Conservation (phyloP, 345 rosid species). For the Salix suchowensis region DNA sequence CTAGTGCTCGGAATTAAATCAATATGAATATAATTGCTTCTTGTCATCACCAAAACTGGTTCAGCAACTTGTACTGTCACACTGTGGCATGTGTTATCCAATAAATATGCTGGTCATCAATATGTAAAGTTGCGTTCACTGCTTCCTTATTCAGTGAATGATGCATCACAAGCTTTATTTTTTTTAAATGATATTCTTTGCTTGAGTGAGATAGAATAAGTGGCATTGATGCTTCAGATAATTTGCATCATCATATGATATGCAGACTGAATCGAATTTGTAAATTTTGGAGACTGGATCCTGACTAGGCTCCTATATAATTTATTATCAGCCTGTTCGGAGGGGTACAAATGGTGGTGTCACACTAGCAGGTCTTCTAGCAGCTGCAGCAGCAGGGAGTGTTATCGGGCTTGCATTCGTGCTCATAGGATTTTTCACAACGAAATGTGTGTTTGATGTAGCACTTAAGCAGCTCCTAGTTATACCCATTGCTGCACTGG, state of each 20-base stretch:
- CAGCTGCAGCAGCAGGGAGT: conserved; percentile 75
- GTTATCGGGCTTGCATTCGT: conserved; percentile 74
- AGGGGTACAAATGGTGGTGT: conserved; percentile 96
- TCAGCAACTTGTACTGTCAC: too few relatives aligned
- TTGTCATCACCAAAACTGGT: too few relatives aligned
- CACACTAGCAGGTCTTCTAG: conserved; percentile 69
- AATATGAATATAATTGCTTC: too few relatives aligned
- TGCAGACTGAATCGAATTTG: neutral
- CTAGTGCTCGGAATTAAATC: too few relatives aligned
- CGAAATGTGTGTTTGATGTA: conserved; percentile 45
- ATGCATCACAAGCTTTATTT: too few relatives aligned
- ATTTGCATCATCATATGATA: neutral
- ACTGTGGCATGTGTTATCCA: too few relatives aligned
- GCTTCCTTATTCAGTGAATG: too few relatives aligned
- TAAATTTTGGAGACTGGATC: neutral
- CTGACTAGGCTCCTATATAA: conserved; percentile 17
- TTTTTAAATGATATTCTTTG: too few relatives aligned
- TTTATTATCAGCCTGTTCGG: conserved; percentile 62
- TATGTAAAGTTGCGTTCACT: too few relatives aligned
- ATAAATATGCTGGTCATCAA: too few relatives aligned
- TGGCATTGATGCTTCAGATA: neutral
- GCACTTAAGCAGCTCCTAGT: conserved; percentile 70
- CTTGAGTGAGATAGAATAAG: neutral
- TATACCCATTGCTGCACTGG: conserved; percentile 65
- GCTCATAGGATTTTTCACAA: conserved; percentile 55